Conservation (phyloP, 805 yeast species). For the Saturnispora ahearnii region DNA sequence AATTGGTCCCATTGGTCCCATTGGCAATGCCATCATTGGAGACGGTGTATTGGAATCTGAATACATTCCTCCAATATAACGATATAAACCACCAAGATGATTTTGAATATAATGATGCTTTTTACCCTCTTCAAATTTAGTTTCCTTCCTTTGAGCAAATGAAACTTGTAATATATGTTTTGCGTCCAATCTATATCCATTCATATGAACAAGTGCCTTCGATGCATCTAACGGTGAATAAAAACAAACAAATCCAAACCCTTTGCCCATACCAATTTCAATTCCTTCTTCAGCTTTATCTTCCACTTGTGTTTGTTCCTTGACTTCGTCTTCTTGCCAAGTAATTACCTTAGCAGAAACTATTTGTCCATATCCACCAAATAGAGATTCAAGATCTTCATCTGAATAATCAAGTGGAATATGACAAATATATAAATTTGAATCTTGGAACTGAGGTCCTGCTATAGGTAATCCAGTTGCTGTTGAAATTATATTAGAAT, state of each 20-base stretch:
- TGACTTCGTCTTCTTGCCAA: conserved; percentile 28
- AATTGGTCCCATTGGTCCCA: conserved; percentile 5
- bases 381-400: conserved; percentile 37
- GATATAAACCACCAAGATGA: conserved; percentile 24
- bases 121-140: conserved; percentile 32
- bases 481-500: conserved; percentile 23
- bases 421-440: conserved; percentile 64
- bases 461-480: conserved; percentile 33
- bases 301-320: conserved; percentile 1
- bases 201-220: conserved; percentile 57
- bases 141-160: conserved; percentile 67
- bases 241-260: conserved; percentile 77
- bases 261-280: conserved; percentile 43
- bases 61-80: conserved; percentile 17
- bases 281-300: conserved; percentile 4
- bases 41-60: conserved; percentile 4
- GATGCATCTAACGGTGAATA: conserved; percentile 58
- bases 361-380: conserved; percentile 40
- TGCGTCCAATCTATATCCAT: conserved; percentile 37
- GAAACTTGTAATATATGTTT: conserved; percentile 39
- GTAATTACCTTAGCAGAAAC: conserved; percentile 50
- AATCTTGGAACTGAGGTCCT: conserved; percentile 49
- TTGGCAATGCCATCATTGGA: conserved; percentile 2
- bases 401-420: conserved; percentile 50
- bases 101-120: conserved; percentile 30